Evolutionary conservation across 768 basidiomycete genomes (phyloP).

Genomic region (Hirschioporus abietinus): DNA sequence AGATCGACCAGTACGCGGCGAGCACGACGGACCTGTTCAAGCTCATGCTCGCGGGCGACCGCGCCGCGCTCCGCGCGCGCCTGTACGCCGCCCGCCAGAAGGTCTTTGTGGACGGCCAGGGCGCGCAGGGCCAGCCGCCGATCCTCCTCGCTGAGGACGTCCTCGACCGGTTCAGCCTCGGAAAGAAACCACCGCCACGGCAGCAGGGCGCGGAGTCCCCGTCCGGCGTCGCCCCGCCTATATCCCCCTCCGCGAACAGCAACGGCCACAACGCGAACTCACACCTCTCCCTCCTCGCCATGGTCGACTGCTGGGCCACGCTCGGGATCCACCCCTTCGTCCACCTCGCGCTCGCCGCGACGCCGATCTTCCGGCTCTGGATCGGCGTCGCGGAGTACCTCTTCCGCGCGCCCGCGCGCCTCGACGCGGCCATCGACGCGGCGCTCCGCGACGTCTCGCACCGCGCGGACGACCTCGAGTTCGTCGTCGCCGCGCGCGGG

Average conservation of each 20-base stretch:
- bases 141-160: conserved; percentile 83
- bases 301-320: conserved; percentile 97
- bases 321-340: conserved; percentile 84
- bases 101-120: conserved; percentile 60
- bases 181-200: conserved; percentile 38
- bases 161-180: conserved; percentile 86
- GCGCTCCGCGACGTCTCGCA: conserved; percentile 74
- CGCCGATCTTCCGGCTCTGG: conserved; percentile 94
- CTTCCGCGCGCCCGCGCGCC: conserved; percentile 62
- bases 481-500: conserved; percentile 86
- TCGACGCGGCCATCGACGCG: conserved; percentile 68
- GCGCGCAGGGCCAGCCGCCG: conserved; percentile 37
- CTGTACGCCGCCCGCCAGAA: conserved; percentile 66
- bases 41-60: conserved; percentile 72
- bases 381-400: conserved; percentile 96
- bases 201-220: conserved; percentile 12
- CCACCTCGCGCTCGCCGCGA: conserved; percentile 90
- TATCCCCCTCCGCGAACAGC: not conserved
- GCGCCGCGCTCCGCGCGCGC: conserved; percentile 55
- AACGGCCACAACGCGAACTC: conserved; percentile 61
- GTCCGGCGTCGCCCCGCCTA: conserved; percentile 3
- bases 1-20: conserved; percentile 88
- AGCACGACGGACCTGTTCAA: conserved; percentile 90
- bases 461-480: conserved; percentile 88
- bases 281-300: conserved; percentile 89